Evolutionary conservation across 169 alveolate genomes (phyloP), one percentile per base, ranked within the genome.

Genomic region (Pseudocohnilembus persalinus): DNA sequence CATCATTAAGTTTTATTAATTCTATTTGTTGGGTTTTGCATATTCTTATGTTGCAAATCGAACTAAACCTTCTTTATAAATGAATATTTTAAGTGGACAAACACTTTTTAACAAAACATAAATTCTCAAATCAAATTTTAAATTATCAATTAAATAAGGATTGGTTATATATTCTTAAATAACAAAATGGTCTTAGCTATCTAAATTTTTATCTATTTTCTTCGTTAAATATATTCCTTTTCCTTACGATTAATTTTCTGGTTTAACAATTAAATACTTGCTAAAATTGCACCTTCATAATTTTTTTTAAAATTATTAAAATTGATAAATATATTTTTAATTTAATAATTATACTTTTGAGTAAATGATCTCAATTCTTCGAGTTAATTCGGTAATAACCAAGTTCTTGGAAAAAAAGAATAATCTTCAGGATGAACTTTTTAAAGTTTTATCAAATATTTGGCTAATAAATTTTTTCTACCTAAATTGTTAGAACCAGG

Each of bases 51-150:
- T 92, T 1, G 95, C 95, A 77, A 92, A 89, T 74, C 95, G 83
- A n/a, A 91, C 87, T 33, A 92, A 49, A n/a, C 95, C 95, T 32
- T 92, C 93, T n/a, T 89, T 88, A 72, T 84, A 91, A 72, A 92
- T 81, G 64, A 77, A 92, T 25, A 83, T 76, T 29, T 88, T 75
- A 28, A 85, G 73, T n/a, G 95, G 95, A 83, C 83, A 89, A 29
- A 85, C 33, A 16, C 95, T 92, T 34, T 91, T 82, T 28, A 91
- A 32, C 31, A 91, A 81, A 4, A 91, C 95, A 87, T 91, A 91
- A 28, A 91, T 80, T 76, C 95, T 88, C 34, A 91, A 77, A 81
- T 91, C 95, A 73, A 91, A 91, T 68, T 91, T 91, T 29, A 91
- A 73, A 27, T 89, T 90, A 29, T 91, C 95, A 24, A 91, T 91